Evolutionary conservation across 2,329 filamentous ascomycete genomes (phyloP).

Genomic region (Paecilomyces niveus): DNA sequence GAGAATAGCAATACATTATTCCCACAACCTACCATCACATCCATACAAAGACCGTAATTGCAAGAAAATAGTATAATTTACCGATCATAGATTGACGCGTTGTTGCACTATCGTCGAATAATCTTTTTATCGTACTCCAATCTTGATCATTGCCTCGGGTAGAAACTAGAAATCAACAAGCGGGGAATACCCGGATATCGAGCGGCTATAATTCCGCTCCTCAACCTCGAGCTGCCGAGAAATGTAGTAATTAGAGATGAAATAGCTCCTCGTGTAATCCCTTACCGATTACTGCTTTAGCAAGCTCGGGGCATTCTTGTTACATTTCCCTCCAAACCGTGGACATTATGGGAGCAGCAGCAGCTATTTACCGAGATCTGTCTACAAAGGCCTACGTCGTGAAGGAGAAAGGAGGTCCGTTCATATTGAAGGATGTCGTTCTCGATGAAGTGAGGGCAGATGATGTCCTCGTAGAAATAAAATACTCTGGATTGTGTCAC

Average conservation of each 20-base stretch:
- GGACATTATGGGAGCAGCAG: not conserved
- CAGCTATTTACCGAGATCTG: not conserved
- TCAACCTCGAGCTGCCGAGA: not conserved
- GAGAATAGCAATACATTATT: too few relatives aligned
- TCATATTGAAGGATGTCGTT: constrained; percentile 18
- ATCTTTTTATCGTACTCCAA: too few relatives aligned
- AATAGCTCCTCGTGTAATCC: not conserved
- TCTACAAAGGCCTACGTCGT: not conserved
- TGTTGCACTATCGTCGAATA: too few relatives aligned
- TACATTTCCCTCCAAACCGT: not conserved
- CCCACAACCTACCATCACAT: too few relatives aligned
- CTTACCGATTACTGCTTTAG: not conserved
- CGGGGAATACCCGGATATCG: too few relatives aligned
- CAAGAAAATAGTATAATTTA: too few relatives aligned
- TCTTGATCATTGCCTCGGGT: too few relatives aligned
- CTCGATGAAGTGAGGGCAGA: constrained; percentile 18
- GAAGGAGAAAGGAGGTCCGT: constrained; percentile 2
- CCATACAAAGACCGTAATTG: too few relatives aligned
- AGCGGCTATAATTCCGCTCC: too few relatives aligned
- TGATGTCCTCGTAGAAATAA: constrained; percentile 30
- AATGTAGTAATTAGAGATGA: not conserved
- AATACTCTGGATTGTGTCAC: constrained; percentile 28
- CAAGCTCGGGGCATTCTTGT: not conserved
- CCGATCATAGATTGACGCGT: too few relatives aligned
- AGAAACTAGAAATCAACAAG: too few relatives aligned